Base-by-base conservation (phyloP, 495 filamentous ascomycete species). In the Penicillium alfredii region DNA sequence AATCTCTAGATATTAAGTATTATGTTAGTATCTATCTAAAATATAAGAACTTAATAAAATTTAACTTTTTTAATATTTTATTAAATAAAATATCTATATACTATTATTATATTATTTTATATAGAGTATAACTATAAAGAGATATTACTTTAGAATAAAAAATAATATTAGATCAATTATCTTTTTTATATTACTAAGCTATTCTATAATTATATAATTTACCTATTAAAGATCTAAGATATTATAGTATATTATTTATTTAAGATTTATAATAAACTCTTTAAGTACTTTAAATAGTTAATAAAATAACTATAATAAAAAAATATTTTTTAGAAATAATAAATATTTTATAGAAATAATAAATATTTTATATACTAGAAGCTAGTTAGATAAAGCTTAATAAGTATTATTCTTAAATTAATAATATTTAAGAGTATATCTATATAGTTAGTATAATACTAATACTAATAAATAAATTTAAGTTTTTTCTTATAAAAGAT, bases 391-490 rank as follows among this genome's bases (percentile, higher is more conserved):
- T 24, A 24, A 24, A 24, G 22, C 22, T 24, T 24, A 4, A 23
- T 32, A 5, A 32, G 8, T 22, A 40, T 12, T 40, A 40, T 9
- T 17, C 19, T 32, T 1, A 21, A 31, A 40, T 11, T 1, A 16
- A 40, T 31, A 25, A 25, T 31, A 40, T 40, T 24, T 16, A 25
- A 31, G 21, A 19, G 4, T 6, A 40, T 16, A 2, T 40, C 16
- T 40, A 32, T 40, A 32, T 18, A 25, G 32, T 40, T 31, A 32
- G 14, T 32, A 40, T 32, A 32, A 40, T 40, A 3, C 19, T 32
- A 23, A 17, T 17, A 25, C 13, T 8, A 4, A 24, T 25, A n/a
- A 40, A 40, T 31, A 40, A 40, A 20, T 13, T 40, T 16, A 30
- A 40, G 9, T 40, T 40, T 13, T 40, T 40, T 18, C 4, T 24